Conservation (phyloP, 176 grass and related monocot species). For the Carex scoparia region DNA sequence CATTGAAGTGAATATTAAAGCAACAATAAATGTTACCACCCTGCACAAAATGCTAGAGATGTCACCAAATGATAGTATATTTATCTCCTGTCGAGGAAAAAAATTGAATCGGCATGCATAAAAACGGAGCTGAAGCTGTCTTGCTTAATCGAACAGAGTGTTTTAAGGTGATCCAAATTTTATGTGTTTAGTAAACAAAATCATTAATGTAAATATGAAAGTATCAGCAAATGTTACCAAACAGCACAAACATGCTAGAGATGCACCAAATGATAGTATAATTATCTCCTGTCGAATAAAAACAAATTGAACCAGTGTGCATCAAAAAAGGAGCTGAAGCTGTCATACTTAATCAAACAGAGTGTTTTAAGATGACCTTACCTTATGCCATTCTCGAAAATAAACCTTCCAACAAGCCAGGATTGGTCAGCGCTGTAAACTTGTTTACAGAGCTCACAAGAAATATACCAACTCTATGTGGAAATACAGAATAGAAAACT, state of each 20-base stretch:
- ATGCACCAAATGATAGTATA: constrained; percentile 32
- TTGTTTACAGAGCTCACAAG: constrained; percentile 8
- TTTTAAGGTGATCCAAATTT: constrained; percentile 13
- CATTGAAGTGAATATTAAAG: not conserved
- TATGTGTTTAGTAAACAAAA: not conserved
- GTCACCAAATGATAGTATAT: constrained; percentile 28
- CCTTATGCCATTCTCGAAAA: constrained; percentile 36
- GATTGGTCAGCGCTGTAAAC: not conserved
- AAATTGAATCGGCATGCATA: constrained; percentile 36
- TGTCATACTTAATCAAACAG: constrained; percentile 29
- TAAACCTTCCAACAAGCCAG: constrained; percentile 30
- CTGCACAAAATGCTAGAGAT: constrained; percentile 33
- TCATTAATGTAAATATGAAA: not conserved
- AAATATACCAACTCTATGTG: constrained; percentile 11
- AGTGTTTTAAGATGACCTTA: constrained; percentile 34
- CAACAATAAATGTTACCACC: constrained; percentile 31
- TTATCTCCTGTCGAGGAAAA: constrained; percentile 26
- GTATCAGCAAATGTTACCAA: constrained; percentile 36
- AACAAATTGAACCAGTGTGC: constrained; percentile 30
- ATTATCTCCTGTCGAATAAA: constrained; percentile 27
- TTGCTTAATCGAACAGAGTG: constrained; percentile 30
- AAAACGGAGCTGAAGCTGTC: constrained; percentile 5
- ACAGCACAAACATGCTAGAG: constrained; percentile 33
- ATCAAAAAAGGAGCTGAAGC: constrained; percentile 4
- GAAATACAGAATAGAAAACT: not conserved